These are phyloP conservation scores for Raphanus sativus DNA, from an alignment of 345 rosid genomes.

Conservation along the genomic window DNA sequence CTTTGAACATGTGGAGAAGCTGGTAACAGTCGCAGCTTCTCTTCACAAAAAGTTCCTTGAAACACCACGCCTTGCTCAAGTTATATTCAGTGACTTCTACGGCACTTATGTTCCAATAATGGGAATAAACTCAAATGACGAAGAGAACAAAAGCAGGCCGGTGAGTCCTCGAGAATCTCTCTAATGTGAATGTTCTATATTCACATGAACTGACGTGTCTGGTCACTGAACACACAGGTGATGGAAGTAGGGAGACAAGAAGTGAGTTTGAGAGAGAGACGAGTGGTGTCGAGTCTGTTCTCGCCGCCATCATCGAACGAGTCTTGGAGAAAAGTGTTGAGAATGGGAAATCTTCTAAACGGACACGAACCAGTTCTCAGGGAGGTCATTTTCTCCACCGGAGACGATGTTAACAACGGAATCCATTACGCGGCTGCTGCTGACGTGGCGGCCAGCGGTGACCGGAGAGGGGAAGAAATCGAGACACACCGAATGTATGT, in stretches of 20 bases:
- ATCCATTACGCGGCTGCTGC: constrained; percentile 57
- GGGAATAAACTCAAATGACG: constrained; percentile 54
- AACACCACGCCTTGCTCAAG: constrained; percentile 65
- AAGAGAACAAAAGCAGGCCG: constrained; percentile 20
- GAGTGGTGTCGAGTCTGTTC: constrained; percentile 64
- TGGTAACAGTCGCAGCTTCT: constrained; percentile 75
- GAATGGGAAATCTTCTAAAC: constrained; percentile 97
- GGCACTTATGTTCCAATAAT: constrained; percentile 56
- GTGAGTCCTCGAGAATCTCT: constrained; percentile 21
- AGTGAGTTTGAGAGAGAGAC: constrained; percentile 58
- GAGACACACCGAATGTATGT: constrained; percentile 89
- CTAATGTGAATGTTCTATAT: neutral
- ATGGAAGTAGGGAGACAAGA: constrained; percentile 56
- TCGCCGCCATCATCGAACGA: constrained; percentile 71
- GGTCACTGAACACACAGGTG: constrained; percentile 46
- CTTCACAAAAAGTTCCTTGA: constrained; percentile 80
- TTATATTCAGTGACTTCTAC: constrained; percentile 68
- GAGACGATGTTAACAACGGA: constrained; percentile 50
- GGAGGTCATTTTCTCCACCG: constrained; percentile 72
- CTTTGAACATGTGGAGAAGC: constrained; percentile 81
- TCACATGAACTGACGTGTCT: constrained; percentile 2
- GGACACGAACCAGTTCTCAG: constrained; percentile 92
- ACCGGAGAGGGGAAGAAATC: constrained; percentile 51
- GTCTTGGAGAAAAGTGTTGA: constrained; percentile 93
- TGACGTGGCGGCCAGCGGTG: constrained; percentile 35